phyloP scores from a whole-genome alignment of 352 stramenopile genomes.

The Phytophthora pluvialis region DNA sequence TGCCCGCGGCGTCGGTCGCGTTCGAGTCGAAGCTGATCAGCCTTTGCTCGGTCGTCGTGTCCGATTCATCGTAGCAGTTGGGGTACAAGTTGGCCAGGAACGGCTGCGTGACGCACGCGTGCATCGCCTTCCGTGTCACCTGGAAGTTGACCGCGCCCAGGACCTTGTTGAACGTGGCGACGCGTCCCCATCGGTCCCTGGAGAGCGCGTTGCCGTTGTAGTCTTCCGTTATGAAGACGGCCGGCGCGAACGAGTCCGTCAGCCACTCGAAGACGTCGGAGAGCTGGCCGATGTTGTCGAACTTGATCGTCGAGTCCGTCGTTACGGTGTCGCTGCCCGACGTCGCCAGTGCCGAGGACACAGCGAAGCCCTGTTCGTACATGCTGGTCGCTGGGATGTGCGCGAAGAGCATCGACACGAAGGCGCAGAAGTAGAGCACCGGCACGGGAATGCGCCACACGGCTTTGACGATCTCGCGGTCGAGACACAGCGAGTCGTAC shows the following conservation, averaged over 20 bases:
- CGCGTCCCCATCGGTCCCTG: constrained; percentile 27
- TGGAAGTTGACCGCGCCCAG: constrained; percentile 39
- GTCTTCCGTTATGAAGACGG: constrained; percentile 54
- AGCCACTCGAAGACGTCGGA: constrained; percentile 55
- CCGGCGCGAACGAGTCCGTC: constrained; percentile 44
- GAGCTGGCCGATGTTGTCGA: constrained; percentile 47
- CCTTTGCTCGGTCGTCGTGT: constrained; percentile 26
- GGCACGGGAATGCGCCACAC: constrained; percentile 43
- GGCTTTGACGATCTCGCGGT: constrained; percentile 41
- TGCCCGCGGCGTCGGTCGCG: constrained; percentile 26
- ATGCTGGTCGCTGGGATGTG: constrained; percentile 47
- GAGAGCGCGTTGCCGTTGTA: constrained; percentile 55
- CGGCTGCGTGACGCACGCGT: constrained; percentile 35
- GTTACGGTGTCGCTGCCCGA: constrained; percentile 58
- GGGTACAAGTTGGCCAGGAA: constrained; percentile 52
- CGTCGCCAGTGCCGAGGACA: constrained; percentile 42
- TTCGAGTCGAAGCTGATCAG: constrained; percentile 61
- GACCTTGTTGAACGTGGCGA: constrained; percentile 31
- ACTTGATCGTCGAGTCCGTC: constrained; percentile 51
- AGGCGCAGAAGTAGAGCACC: constrained; percentile 47
- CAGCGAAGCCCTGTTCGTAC: constrained; percentile 41
- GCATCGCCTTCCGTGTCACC: constrained; percentile 24
- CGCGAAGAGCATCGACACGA: constrained; percentile 55
- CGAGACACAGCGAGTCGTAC: constrained; percentile 41
- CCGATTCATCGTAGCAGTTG: constrained; percentile 45